Conservation (phyloP, 208 protist species). For the Angomonas ambiguus region DNA sequence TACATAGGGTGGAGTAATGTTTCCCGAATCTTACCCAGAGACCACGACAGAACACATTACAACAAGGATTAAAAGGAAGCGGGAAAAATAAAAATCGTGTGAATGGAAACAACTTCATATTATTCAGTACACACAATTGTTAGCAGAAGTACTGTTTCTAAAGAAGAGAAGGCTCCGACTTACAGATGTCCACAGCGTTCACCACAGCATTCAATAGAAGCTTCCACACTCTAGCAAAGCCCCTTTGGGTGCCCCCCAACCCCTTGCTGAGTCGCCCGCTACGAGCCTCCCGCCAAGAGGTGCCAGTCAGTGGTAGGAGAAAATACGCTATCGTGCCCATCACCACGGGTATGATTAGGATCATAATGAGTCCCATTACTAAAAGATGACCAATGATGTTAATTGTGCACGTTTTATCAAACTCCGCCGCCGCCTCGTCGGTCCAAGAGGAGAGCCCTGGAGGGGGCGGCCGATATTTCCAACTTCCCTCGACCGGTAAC, state of each 20-base stretch:
- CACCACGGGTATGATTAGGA: conserved; percentile 19
- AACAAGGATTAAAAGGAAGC: not conserved
- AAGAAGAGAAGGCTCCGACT: not conserved
- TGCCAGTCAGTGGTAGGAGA: conserved; percentile 23
- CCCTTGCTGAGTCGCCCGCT: conserved; percentile 4
- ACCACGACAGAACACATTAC: too few relatives aligned
- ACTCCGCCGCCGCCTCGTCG: conserved; percentile 6
- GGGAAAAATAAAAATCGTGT: too few relatives aligned
- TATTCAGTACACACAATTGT: not conserved
- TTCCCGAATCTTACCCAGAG: too few relatives aligned
- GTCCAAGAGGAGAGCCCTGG: conserved; percentile 8
- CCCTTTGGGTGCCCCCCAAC: not conserved
- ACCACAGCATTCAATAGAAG: not conserved
- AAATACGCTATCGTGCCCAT: conserved; percentile 24
- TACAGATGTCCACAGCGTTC: not conserved
- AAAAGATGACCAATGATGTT: conserved; percentile 16
- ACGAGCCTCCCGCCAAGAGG: conserved; percentile 26
- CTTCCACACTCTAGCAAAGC: not conserved
- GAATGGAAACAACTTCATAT: too few relatives aligned
- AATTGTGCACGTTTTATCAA: conserved; percentile 19
- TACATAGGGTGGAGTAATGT: too few relatives aligned
- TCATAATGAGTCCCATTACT: conserved; percentile 20
- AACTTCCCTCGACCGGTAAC: conserved; percentile 21
- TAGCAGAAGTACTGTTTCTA: not conserved
- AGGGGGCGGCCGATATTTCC: conserved; percentile 13